Conservation (phyloP, 2,329 filamentous ascomycete genomes). For the Neonectria ditissima region DNA sequence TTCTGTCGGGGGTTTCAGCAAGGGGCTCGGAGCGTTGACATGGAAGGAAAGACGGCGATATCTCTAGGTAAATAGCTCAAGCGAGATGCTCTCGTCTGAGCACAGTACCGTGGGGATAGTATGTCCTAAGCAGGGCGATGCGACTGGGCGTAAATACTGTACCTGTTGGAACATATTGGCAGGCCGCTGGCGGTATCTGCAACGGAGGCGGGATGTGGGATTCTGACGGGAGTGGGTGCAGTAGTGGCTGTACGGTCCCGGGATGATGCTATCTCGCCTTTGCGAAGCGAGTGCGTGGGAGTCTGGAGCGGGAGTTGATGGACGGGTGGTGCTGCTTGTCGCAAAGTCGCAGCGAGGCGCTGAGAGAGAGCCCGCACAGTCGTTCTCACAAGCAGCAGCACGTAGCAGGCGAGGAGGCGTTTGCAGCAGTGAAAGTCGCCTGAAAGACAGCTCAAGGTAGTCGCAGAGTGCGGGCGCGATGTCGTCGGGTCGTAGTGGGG, state of each 20-base stretch:
- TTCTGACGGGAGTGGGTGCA: neutral
- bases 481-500: constrained; percentile 20
- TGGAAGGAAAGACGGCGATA: neutral
- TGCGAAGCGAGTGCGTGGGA: constrained; percentile 24
- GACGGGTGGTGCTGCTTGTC: neutral
- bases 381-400: neutral
- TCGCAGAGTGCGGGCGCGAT: constrained; percentile 3
- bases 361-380: neutral
- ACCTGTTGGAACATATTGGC: constrained; percentile 49
- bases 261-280: constrained; percentile 37
- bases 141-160: constrained; percentile 12
- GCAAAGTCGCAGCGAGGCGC: neutral
- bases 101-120: neutral
- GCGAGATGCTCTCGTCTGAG: constrained; percentile 1
- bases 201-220: neutral
- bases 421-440: neutral
- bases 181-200: neutral
- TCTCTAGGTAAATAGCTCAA: constrained; percentile 34
- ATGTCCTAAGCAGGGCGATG: neutral
- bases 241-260: constrained; percentile 6
- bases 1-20: constrained; percentile 49
- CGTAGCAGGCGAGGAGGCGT: neutral
- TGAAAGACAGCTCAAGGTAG: constrained; percentile 16
- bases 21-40: neutral
- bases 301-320: constrained; percentile 22